Conservation (phyloP, 2,329 filamentous ascomycete species). For the Pestalotiopsis sp. region DNA sequence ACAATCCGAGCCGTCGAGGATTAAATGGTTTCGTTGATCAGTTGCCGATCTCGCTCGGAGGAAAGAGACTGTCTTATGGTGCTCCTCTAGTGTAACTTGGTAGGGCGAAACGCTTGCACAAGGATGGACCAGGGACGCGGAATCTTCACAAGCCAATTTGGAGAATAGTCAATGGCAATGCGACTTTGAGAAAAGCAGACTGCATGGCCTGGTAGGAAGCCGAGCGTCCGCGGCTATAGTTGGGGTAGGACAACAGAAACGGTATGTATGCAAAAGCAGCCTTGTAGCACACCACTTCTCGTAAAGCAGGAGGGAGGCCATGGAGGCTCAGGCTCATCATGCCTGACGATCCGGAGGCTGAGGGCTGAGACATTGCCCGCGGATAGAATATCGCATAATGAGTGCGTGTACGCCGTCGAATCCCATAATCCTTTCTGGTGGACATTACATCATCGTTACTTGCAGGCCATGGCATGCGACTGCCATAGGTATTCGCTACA, state of each 20-base stretch:
- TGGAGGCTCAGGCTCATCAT: background rate
- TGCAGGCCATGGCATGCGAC: background rate
- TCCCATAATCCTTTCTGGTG: background rate
- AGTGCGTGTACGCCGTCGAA: background rate
- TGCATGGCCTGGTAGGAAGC: background rate
- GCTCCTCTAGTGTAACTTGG: background rate
- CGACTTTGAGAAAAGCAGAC: background rate
- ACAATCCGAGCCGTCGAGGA: background rate
- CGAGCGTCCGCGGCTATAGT: background rate
- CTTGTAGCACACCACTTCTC: background rate
- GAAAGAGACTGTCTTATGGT: background rate
- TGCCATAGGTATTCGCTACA: background rate
- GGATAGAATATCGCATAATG: background rate
- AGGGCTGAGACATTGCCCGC: background rate
- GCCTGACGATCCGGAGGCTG: background rate
- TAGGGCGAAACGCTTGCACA: background rate
- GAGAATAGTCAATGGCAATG: background rate
- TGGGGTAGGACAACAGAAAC: background rate
- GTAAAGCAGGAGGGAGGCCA: background rate
- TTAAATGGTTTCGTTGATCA: background rate
- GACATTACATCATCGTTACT: background rate
- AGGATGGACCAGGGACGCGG: background rate
- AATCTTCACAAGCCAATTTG: background rate
- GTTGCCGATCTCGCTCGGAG: background rate
- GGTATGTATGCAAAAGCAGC: background rate